Conservation (phyloP, 352 stramenopile genomes). For the Globisporangium echinulatum region DNA sequence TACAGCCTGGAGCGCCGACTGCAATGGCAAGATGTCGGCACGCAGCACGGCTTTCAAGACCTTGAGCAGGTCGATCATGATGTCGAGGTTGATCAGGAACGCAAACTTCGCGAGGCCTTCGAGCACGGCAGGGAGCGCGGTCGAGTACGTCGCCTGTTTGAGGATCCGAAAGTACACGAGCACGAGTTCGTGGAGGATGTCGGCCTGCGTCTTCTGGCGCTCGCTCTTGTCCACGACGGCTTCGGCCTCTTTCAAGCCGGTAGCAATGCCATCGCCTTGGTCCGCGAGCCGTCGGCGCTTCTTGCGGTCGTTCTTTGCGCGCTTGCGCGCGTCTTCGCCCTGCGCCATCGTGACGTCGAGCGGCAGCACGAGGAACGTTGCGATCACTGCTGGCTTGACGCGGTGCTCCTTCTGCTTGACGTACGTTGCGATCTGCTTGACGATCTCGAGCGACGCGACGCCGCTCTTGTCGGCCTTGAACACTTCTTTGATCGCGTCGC, state of each 20-base stretch:
- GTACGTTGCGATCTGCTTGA: constrained; percentile 80
- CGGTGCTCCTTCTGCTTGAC: constrained; percentile 82
- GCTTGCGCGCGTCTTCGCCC: constrained; percentile 68
- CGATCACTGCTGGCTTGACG: constrained; percentile 69
- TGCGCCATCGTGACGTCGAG: constrained; percentile 85
- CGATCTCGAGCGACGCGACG: constrained; percentile 56
- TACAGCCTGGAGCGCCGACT: constrained; percentile 75
- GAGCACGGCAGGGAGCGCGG: constrained; percentile 89
- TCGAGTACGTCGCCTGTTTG: constrained; percentile 86
- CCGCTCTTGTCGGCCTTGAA: constrained; percentile 76
- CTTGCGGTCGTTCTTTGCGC: constrained; percentile 79
- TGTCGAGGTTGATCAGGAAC: constrained; percentile 98
- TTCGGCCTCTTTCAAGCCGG: constrained; percentile 92
- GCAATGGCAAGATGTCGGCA: constrained; percentile 62
- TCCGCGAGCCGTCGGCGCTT: constrained; percentile 73
- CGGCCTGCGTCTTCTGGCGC: constrained; percentile 91
- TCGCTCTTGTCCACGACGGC: constrained; percentile 90
- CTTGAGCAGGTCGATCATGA: constrained; percentile 94
- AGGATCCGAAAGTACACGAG: constrained; percentile 97
- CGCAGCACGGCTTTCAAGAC: constrained; percentile 92
- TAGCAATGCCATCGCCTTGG: constrained; percentile 80
- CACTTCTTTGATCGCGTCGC: constrained; percentile 60
- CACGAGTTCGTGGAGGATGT: constrained; percentile 93
- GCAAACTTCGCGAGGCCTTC: constrained; percentile 93
- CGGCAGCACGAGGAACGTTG: constrained; percentile 71